Base-by-base conservation (phyloP, 768 basidiomycete genomes). In the Mycena amicta region DNA sequence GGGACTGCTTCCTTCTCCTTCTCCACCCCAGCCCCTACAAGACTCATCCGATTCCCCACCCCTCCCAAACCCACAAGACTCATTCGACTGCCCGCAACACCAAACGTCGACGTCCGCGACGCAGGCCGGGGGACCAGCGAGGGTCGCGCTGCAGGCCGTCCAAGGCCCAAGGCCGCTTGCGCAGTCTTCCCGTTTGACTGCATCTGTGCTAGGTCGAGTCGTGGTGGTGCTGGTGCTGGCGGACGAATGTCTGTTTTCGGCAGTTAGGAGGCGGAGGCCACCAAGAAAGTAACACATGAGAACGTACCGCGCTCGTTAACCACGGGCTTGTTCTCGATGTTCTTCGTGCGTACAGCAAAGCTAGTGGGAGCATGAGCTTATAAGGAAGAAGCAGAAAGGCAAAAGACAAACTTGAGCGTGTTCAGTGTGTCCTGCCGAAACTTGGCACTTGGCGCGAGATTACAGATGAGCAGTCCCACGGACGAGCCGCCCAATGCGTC, bases 391-490 rank as follows among this genome's bases (percentile, higher is more conserved):
- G 11, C 33, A 43, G 46, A 26, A 43, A 29, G 31, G 22, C 49
- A 12, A n/a, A n/a, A 52, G 15, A 30, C 80, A 50, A 66, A 92
- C 92, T 94, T 93, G n/a, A 96, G 79, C 3, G 94, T 95, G 70
- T 95, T 93, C 16, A 95, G 77, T 4, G 93, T 93, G 72, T 95
- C 93, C 70, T 91, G 87, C 54, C 90, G 78, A 64, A 93, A 93
- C 70, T 87, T 93, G 30, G 74, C 74, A 1, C 90, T 91, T 16
- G 94, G 93, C 11, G 93, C 90, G 8, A 96, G 75, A 65, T 94
- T 94, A 71, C 92, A 93, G 29, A 96, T 91, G 40, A 95, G 76
- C 22, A 95, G 74, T 1, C 90, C 90, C 11, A 91, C 80, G 0
- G 90, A 88, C 2, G 83, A 80, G 13, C 94, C 94, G 22, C 92